phyloP scores from a whole-genome alignment of 768 basidiomycete genomes.

The Mycena sanguinolenta region DNA sequence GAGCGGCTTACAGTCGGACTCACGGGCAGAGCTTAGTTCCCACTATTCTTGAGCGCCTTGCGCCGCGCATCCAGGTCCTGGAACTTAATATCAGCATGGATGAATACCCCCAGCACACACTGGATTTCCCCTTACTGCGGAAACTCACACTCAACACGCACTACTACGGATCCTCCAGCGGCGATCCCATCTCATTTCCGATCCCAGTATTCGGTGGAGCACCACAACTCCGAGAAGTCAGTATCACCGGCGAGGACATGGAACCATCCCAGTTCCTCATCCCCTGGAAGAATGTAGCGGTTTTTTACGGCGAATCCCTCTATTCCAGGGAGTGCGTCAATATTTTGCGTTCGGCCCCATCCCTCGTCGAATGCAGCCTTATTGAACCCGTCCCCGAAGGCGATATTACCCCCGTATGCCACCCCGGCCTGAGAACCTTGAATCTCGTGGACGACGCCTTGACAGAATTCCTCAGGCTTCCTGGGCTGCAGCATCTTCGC shows the following conservation, averaged over 20 bases:
- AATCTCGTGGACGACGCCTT: background rate
- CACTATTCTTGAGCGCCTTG: background rate
- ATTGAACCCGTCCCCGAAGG: background rate
- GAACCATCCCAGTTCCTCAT: background rate
- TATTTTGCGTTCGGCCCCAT: background rate
- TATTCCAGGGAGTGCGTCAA: background rate
- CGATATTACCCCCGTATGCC: background rate
- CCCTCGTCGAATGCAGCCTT: slow-evolving; percentile 7
- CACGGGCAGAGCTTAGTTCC: background rate
- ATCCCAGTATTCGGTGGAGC: slow-evolving; percentile 6
- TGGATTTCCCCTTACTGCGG: background rate
- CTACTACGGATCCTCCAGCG: background rate
- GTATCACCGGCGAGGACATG: background rate
- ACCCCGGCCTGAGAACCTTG: background rate
- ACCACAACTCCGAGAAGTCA: slow-evolving; percentile 13
- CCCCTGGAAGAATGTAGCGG: slow-evolving; percentile 6
- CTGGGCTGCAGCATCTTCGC: background rate
- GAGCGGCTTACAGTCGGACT: background rate
- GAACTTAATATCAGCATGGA: background rate
- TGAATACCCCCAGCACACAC: background rate
- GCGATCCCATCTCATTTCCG: background rate
- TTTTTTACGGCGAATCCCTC: background rate
- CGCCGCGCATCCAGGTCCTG: background rate
- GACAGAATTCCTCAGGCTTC: background rate
- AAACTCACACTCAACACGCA: background rate